Conservation (phyloP, 306 rosid species). For the Potentilla sterilis region DNA sequence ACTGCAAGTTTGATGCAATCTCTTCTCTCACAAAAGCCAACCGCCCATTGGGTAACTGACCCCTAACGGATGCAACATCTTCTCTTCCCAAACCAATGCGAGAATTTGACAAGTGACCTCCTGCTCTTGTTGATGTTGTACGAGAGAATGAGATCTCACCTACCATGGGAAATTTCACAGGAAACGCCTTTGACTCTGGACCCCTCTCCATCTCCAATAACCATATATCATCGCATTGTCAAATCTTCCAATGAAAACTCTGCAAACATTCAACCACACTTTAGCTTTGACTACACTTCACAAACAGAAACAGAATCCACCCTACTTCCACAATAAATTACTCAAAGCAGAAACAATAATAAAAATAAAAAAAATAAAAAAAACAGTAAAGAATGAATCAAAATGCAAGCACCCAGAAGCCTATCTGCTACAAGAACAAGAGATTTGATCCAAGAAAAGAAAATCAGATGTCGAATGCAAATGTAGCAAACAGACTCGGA, state of each 20-base stretch:
- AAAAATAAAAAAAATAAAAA: no score
- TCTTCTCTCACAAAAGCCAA: slow-evolving; percentile 35
- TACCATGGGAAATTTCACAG: slow-evolving; percentile 44
- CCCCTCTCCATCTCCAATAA: slow-evolving; percentile 67
- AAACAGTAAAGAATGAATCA: neutral
- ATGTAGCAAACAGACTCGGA: slow-evolving; percentile 11
- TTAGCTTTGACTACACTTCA: slow-evolving; percentile 24
- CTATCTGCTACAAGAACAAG: neutral
- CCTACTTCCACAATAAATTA: slow-evolving; percentile 8
- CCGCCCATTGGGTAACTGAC: slow-evolving; percentile 42
- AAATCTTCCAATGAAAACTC: slow-evolving; percentile 35
- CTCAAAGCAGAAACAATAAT: slow-evolving; percentile 14
- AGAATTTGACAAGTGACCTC: slow-evolving; percentile 31
- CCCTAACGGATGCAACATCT: slow-evolving; percentile 36
- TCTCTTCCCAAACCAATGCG: slow-evolving; percentile 26
- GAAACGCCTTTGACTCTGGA: slow-evolving; percentile 62
- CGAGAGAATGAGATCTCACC: slow-evolving; percentile 42
- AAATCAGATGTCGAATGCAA: neutral
- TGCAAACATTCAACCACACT: slow-evolving; percentile 40
- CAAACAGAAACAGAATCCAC: slow-evolving; percentile 4
- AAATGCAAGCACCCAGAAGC: neutral
- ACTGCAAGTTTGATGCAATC: slow-evolving; percentile 47
- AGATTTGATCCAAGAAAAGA: neutral
- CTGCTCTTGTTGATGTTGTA: slow-evolving; percentile 33
- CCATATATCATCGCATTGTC: slow-evolving; percentile 42